phyloP scores from a whole-genome alignment of 257 asterid species.

The Petunia secreta region DNA sequence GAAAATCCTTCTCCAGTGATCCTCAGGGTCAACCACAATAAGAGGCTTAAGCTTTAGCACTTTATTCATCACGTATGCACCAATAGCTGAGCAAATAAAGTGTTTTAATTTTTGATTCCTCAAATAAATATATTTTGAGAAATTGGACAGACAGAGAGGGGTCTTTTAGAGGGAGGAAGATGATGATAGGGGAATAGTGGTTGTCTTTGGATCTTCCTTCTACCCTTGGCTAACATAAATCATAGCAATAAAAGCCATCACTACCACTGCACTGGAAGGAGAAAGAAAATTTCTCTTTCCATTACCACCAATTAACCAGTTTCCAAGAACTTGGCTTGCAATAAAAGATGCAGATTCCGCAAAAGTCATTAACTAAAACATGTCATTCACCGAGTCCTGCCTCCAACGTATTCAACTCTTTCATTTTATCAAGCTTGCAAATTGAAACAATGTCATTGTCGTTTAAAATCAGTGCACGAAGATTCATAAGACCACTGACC shows the following conservation, averaged over 20 bases:
- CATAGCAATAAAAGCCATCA: constrained; percentile 54
- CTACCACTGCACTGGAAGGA: constrained; percentile 46
- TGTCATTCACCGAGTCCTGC: constrained; percentile 76
- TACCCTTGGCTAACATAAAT: constrained; percentile 52
- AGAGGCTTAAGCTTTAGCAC: constrained; percentile 78
- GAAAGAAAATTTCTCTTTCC: constrained; percentile 41
- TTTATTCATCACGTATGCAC: constrained; percentile 66
- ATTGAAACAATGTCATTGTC: constrained; percentile 72
- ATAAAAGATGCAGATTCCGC: constrained; percentile 64
- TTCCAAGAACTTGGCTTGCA: constrained; percentile 68
- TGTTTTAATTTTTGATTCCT: constrained; percentile 25
- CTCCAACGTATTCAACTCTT: constrained; percentile 85
- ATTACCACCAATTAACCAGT: constrained; percentile 60
- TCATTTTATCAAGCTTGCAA: constrained; percentile 81
- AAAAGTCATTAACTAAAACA: constrained; percentile 93
- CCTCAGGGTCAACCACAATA: constrained; percentile 63
- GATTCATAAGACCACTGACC: constrained; percentile 57
- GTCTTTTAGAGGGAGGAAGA: too few relatives aligned
- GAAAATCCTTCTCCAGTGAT: constrained; percentile 80
- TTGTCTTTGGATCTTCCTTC: constrained; percentile 53
- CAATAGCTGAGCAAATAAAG: constrained; percentile 65
- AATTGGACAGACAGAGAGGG: too few relatives aligned
- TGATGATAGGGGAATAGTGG: constrained; percentile 42
- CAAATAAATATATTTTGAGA: too few relatives aligned
- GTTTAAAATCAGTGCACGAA: constrained; percentile 88